These are phyloP conservation scores for Pyrus pyrifolia DNA, from an alignment of 306 rosid genomes.

Conservation along the genomic window DNA sequence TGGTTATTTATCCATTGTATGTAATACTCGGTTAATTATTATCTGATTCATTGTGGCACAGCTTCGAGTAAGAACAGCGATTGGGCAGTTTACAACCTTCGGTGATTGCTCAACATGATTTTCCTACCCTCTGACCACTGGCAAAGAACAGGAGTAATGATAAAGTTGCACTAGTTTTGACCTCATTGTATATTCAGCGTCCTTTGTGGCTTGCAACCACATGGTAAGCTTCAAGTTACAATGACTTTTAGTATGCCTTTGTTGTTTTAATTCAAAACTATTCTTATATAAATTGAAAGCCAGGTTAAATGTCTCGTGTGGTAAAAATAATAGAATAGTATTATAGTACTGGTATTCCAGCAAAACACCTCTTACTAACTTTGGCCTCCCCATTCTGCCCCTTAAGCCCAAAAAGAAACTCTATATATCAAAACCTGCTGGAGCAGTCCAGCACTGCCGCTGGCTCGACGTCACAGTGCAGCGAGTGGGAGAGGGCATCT, in stretches of 20 bases:
- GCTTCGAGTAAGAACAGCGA: conserved; percentile 65
- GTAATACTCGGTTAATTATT: conserved; percentile 8
- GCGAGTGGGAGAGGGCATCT: too few species aligned
- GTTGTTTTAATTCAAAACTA: not conserved
- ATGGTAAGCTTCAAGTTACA: conserved; percentile 39
- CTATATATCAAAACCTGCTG: too few species aligned
- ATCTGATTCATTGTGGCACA: conserved; percentile 28
- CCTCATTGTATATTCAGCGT: conserved; percentile 19
- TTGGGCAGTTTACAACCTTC: conserved; percentile 48
- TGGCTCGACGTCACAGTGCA: too few species aligned
- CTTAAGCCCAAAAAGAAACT: not conserved
- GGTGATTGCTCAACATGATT: conserved; percentile 39
- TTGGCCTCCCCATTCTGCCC: not conserved
- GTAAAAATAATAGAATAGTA: not conserved
- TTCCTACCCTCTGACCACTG: conserved; percentile 2
- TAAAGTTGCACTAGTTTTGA: conserved; percentile 25
- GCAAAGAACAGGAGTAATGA: conserved; percentile 18
- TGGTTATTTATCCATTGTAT: not conserved
- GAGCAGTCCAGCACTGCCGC: too few species aligned
- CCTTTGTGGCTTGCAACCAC: conserved; percentile 26
- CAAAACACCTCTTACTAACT: not conserved
- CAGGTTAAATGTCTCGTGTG: not conserved
- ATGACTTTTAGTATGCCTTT: conserved; percentile 6
- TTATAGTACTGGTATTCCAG: conserved; percentile 4
- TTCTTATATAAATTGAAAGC: not conserved